Percentiles rank a stretch among this genome's conserved stretches.
phyloP scores from a whole-genome alignment of 2,329 filamentous ascomycete species.

The Raffaelea arxii region DNA sequence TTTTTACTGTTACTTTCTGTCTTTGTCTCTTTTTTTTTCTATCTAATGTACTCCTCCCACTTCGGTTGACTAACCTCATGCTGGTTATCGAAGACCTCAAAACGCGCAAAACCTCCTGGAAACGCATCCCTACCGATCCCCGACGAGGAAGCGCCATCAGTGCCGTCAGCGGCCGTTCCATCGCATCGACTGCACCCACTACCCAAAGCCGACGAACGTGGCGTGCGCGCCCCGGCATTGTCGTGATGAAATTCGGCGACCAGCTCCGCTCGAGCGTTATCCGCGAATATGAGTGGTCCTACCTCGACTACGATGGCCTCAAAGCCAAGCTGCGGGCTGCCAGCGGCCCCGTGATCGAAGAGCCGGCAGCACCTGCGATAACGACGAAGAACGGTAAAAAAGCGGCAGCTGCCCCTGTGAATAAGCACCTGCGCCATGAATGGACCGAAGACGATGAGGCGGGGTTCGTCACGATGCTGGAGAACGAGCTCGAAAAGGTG shows the following conservation, averaged over 20 bases:
- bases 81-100: slow-evolving; percentile 44
- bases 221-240: slow-evolving; percentile 36
- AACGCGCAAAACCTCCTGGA: slow-evolving; percentile 30
- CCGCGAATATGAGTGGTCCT: slow-evolving; percentile 96
- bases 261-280: slow-evolving; percentile 93
- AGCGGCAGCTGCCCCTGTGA: slow-evolving; percentile 10
- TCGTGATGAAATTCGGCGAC: slow-evolving; percentile 82
- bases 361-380: slow-evolving; percentile 19
- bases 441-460: slow-evolving; percentile 93
- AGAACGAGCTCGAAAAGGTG: slow-evolving; percentile 92
- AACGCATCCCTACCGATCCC: slow-evolving; percentile 20
- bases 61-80: slow-evolving; percentile 21
- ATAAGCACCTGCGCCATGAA: slow-evolving; percentile 34
- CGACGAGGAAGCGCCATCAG: slow-evolving; percentile 2
- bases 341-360: slow-evolving; percentile 34
- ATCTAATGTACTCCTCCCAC: not conserved
- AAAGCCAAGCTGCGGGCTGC: slow-evolving; percentile 77
- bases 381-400: slow-evolving; percentile 13
- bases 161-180: slow-evolving; percentile 5
- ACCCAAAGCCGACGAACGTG: slow-evolving; percentile 11
- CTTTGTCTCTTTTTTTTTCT: not conserved
- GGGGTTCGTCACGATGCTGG: slow-evolving; percentile 75
- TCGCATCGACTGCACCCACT: not conserved
- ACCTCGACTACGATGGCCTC: slow-evolving; percentile 93
- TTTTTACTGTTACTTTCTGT: not conserved